A percentile compares a stretch with the other conserved stretches of the same genome.
phyloP scores from a whole-genome alignment of 2,329 filamentous ascomycete genomes.

The Claviceps spartinae region DNA sequence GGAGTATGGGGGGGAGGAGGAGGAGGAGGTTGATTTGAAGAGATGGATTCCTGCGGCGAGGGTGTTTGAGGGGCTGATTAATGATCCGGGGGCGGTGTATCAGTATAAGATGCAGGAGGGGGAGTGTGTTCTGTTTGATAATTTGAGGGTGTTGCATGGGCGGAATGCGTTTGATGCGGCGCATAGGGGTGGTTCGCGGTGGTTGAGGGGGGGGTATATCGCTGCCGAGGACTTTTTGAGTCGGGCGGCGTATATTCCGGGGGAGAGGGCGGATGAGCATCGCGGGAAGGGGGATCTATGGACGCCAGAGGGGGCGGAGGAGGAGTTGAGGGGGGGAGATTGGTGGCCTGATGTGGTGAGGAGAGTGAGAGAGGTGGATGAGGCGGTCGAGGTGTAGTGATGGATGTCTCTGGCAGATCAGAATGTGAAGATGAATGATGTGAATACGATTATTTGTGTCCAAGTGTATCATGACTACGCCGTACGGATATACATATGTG shows the following conservation, averaged over 20 bases:
- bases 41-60: conserved; percentile 36
- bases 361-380: conserved; percentile 12
- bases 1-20: not conserved
- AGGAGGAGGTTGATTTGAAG: conserved; percentile 9
- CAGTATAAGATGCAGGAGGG: conserved; percentile 64
- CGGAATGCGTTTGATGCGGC: conserved; percentile 56
- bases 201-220: conserved; percentile 79
- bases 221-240: conserved; percentile 35
- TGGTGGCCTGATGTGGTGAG: conserved; percentile 16
- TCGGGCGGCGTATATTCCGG: conserved; percentile 18
- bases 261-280: conserved; percentile 9
- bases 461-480: no score
- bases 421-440: no score
- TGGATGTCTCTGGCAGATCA: no score
- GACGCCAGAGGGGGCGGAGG: conserved; percentile 13
- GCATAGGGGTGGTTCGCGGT: conserved; percentile 48
- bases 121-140: conserved; percentile 90
- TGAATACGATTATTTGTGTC: no score
- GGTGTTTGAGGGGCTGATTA: conserved; percentile 45
- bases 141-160: conserved; percentile 73
- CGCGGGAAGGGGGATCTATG: conserved; percentile 13
- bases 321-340: conserved; percentile 11
- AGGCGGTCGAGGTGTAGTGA: conserved; percentile 1
- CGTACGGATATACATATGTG: no score
- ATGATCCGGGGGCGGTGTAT: conserved; percentile 44